Conservation (phyloP, 805 yeast genomes). For the Yamadazyma tumulicola region DNA sequence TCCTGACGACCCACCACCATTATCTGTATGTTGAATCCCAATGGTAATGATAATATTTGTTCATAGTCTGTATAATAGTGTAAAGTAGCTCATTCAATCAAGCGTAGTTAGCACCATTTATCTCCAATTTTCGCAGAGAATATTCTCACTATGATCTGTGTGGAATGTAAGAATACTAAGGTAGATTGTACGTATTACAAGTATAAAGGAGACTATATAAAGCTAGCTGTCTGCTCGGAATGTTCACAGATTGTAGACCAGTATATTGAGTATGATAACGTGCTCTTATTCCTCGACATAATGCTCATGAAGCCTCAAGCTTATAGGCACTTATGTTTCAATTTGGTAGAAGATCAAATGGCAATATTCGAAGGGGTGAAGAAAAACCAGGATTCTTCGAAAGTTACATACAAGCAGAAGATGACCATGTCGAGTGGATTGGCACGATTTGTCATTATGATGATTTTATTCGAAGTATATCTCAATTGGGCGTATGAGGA, state of each 20-base stretch:
- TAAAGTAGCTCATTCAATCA: background rate
- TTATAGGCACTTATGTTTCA: conserved; percentile 81
- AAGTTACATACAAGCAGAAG: background rate
- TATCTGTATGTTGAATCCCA: conserved; percentile 6
- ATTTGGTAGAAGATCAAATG: conserved; percentile 42
- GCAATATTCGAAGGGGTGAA: conserved; percentile 13
- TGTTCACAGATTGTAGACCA: conserved; percentile 82
- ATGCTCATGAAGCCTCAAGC: conserved; percentile 84
- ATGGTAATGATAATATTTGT: too few relatives aligned
- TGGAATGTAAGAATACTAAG: conserved; percentile 69
- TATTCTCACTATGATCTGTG: conserved; percentile 65
- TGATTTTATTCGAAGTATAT: conserved; percentile 82
- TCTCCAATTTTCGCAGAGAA: background rate
- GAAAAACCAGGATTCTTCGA: conserved; percentile 13
- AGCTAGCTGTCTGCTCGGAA: conserved; percentile 67
- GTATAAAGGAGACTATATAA: conserved; percentile 75
- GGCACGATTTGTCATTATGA: conserved; percentile 33
- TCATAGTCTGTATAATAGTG: conserved; percentile 3
- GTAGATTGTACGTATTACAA: conserved; percentile 63
- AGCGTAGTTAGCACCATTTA: background rate
- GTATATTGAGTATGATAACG: conserved; percentile 87
- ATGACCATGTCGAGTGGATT: background rate
- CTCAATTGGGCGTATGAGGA: conserved; percentile 91
- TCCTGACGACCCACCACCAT: conserved; percentile 74
- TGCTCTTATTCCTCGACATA: conserved; percentile 78